These are phyloP conservation scores for Quercus lobata DNA, from an alignment of 331 rosid genomes.

Conservation along the genomic window DNA sequence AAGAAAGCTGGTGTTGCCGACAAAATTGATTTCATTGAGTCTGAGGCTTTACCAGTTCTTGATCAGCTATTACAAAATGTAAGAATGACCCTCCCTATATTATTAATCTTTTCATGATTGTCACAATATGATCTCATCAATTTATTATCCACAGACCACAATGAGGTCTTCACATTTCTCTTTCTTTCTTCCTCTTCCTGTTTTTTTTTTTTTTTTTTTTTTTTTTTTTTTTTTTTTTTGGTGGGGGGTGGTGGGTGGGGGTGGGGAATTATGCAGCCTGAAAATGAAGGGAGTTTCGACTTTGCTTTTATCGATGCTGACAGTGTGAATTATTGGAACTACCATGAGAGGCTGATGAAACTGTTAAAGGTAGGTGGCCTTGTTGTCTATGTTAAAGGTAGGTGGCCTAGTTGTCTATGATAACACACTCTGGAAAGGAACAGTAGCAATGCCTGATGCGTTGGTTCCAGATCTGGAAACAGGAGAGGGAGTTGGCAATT, in stretches of 20 bases:
- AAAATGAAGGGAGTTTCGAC: slow-evolving; percentile 13
- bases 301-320: slow-evolving; percentile 18
- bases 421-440: slow-evolving; percentile 25
- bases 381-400: slow-evolving; percentile 6
- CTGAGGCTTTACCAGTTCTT: too few species aligned
- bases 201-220: too few species aligned
- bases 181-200: too few species aligned
- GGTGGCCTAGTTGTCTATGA: slow-evolving; percentile 12
- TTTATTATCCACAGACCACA: not conserved
- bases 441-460: slow-evolving; percentile 20
- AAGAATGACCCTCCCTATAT: too few species aligned
- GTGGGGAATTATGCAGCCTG: not conserved
- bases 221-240: too few species aligned
- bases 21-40: slow-evolving; percentile 7
- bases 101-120: too few species aligned
- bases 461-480: slow-evolving; percentile 1
- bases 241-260: too few species aligned
- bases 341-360: slow-evolving; percentile 11
- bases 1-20: slow-evolving; percentile 29
- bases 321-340: slow-evolving; percentile 8
- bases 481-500: not conserved
- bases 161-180: not conserved
- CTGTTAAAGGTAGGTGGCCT: slow-evolving; percentile 11
- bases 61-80: too few species aligned
- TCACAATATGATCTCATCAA: not conserved